Conservation (phyloP, 306 rosid genomes). For the Datisca glomerata region DNA sequence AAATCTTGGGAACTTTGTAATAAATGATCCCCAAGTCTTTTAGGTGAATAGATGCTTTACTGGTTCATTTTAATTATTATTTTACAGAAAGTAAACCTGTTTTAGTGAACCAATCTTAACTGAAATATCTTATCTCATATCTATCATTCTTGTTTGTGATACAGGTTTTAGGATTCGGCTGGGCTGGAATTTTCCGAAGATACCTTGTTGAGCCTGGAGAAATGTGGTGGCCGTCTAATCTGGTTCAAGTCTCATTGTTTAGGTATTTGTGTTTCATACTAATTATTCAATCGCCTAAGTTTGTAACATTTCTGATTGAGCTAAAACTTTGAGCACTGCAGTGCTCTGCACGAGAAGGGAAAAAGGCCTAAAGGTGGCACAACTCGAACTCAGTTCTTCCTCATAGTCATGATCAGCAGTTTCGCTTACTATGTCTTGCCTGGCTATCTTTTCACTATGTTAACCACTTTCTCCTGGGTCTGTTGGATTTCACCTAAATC, state of each 20-base stretch:
- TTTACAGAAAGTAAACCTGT: no score
- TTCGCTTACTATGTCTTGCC: conserved; percentile 62
- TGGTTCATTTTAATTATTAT: no score
- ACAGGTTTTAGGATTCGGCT: conserved; percentile 58
- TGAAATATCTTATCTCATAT: not conserved
- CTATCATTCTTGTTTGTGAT: conserved; percentile 2
- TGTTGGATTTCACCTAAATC: conserved; percentile 64
- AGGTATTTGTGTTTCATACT: no score
- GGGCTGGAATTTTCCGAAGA: conserved; percentile 68
- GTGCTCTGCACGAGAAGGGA: conserved; percentile 69
- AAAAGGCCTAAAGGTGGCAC: conserved; percentile 40
- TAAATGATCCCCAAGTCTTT: no score
- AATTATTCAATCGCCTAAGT: no score
- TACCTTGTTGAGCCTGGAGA: conserved; percentile 64
- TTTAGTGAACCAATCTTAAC: not conserved
- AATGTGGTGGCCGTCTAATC: conserved; percentile 86
- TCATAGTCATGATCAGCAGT: conserved; percentile 34
- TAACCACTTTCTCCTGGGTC: conserved; percentile 60
- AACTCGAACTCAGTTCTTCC: conserved; percentile 44
- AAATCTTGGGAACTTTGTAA: no score
- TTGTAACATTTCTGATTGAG: conserved; percentile 2
- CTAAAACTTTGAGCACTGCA: conserved; percentile 14
- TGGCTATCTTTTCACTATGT: conserved; percentile 37
- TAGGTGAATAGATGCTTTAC: no score
- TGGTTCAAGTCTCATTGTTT: conserved; percentile 71